Evolutionary conservation across 2,329 filamentous ascomycete species (phyloP), one percentile per base, ranked within the genome.

Genomic region (Iodosphaeria phyllophila): DNA sequence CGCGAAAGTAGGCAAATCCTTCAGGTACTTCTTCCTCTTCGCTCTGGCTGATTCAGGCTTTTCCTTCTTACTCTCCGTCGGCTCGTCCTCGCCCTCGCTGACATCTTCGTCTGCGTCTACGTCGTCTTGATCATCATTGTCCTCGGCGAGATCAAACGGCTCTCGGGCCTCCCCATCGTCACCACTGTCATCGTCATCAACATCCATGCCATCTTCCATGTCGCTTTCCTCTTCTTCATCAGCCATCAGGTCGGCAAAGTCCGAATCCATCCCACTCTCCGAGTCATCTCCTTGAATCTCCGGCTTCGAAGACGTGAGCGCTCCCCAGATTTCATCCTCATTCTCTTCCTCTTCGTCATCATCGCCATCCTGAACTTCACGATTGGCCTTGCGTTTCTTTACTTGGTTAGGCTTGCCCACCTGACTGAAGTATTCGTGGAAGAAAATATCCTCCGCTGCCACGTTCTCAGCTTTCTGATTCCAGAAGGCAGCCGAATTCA

Each of bases 401-500:
- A 57, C 52, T 43, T 74, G 65, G 28, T 47, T 46, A 25, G 60
- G 54, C 48, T 72, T 82, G 33, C 71, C 70, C 28, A 78, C 52
- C 32, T 74, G 67, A 31, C 69, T 74, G 52, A 98, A 98, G 65
- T 98, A 98, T 36, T 82, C 74, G 50, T 98, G 89, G 67, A 98
- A 98, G 67, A 98, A 98, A 19, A 83, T 78, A 44, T 98, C 89
- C 35, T 98, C 84, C 1, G 73, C 80, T 3, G 77, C 73, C 22
- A 98, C 75, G 27, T 95, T 74, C 34, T 82, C 74, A n/a, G 66
- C 61, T 54, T 82, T 84, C 65, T 80, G 82, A 41, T 74, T 74
- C 80, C 83, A 92, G 60, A 98, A 98, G 3, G 69, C 59, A 33
- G 91, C 77, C 2, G 75, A 75, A 51, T 98, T 98, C 48, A 98